Percentiles rank a stretch among this genome's conserved stretches.
Evolutionary conservation across 225 moss, liverwort and hornwort species (phyloP).

Genomic region (Bryoerythrophyllum caledonicum): DNA sequence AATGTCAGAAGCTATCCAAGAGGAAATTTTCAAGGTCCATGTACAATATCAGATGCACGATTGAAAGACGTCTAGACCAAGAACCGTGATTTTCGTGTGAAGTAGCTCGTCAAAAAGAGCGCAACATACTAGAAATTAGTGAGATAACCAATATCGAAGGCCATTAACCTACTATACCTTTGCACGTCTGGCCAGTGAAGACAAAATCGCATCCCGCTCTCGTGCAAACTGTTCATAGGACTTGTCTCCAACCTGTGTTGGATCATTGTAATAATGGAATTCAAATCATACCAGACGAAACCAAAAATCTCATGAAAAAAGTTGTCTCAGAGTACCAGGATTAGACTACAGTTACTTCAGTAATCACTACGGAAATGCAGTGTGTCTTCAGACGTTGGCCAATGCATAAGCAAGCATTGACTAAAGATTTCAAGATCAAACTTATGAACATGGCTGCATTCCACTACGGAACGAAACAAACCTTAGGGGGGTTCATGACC

Average conservation of each 20-base stretch:
- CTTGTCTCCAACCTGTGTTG: slow-evolving; percentile 66
- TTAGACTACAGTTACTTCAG: not conserved
- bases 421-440: not conserved
- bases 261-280: not conserved
- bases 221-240: slow-evolving; percentile 67
- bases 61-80: not conserved
- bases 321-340: not conserved
- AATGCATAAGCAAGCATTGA: not conserved
- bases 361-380: not conserved
- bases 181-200: slow-evolving; percentile 85
- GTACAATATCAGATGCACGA: slow-evolving; percentile 2
- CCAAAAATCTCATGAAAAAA: not conserved
- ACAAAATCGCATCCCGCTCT: slow-evolving; percentile 84
- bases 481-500: slow-evolving; percentile 94
- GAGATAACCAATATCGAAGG: not conserved
- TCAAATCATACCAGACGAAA: not conserved
- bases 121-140: slow-evolving; percentile 13
- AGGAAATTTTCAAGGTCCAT: not conserved
- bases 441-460: slow-evolving; percentile 1
- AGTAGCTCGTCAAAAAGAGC: slow-evolving; percentile 12
- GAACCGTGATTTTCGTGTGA: not conserved
- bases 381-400: not conserved
- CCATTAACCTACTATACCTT: slow-evolving; percentile 49
- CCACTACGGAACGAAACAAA: slow-evolving; percentile 19
- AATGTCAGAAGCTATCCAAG: slow-evolving; percentile 2